Conservation (phyloP, 2,329 filamentous ascomycete genomes). For the Emergomyces africanus region DNA sequence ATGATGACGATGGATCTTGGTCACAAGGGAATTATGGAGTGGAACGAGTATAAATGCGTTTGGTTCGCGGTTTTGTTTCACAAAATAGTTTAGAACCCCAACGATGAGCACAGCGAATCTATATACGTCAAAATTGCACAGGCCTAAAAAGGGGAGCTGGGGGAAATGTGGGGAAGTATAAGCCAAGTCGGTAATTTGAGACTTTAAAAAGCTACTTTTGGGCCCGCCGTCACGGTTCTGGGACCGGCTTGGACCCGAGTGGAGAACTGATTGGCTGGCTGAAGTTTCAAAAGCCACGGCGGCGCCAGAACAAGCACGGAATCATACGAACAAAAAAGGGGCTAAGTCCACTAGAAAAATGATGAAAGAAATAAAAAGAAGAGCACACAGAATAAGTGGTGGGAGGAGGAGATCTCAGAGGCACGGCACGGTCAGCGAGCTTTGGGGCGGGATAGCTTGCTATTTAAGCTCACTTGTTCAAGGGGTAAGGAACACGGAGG, state of each 20-base stretch:
- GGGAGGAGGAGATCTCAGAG: neutral
- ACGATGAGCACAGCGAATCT: neutral
- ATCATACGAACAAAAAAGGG: neutral
- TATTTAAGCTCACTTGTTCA: neutral
- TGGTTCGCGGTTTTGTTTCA: neutral
- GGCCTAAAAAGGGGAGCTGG: neutral
- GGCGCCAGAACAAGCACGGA: neutral
- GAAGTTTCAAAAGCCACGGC: neutral
- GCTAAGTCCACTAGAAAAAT: neutral
- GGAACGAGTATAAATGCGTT: neutral
- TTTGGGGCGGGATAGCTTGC: neutral
- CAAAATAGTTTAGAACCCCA: neutral
- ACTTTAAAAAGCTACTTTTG: neutral
- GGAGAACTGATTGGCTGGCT: neutral
- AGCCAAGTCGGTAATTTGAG: neutral
- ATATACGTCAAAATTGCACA: neutral
- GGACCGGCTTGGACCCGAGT: slow-evolving; percentile 1
- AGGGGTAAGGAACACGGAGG: neutral
- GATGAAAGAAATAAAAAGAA: neutral
- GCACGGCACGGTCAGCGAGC: neutral
- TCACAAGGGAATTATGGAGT: neutral
- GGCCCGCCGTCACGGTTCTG: slow-evolving; percentile 3
- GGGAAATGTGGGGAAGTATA: slow-evolving; percentile 6
- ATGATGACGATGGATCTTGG: neutral
- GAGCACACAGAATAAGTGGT: neutral